Evolutionary conservation across 2,329 filamentous ascomycete genomes (phyloP).

Genomic region (Colletotrichum tanaceti): DNA sequence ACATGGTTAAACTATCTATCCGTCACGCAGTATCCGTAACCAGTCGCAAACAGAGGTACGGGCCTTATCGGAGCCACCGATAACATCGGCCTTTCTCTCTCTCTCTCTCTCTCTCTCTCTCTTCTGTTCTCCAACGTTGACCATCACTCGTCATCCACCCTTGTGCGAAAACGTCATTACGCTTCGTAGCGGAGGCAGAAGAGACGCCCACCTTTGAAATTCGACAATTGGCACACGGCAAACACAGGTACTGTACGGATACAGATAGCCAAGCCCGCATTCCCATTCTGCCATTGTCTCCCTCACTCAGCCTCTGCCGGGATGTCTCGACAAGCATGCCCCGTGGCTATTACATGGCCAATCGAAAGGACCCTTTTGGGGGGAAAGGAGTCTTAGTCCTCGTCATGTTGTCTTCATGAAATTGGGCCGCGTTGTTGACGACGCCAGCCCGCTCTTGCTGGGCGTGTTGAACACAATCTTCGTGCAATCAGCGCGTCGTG

Average conservation of each 20-base stretch:
- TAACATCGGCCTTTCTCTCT: background rate
- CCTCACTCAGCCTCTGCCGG: background rate
- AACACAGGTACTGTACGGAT: constrained; percentile 15
- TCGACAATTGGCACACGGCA: constrained; percentile 25
- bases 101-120: background rate
- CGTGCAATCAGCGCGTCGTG: background rate
- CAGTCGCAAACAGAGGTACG: background rate
- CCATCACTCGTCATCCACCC: background rate
- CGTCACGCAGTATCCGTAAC: too few relatives aligned
- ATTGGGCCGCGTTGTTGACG: background rate
- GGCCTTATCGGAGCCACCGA: background rate
- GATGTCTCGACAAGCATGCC: background rate
- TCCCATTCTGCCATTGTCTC: constrained; percentile 8
- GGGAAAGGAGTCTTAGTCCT: background rate
- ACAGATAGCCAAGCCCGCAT: constrained; percentile 21
- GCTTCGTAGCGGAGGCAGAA: constrained; percentile 20
- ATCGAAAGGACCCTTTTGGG: background rate
- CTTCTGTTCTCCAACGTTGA: too few relatives aligned
- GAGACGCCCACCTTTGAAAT: constrained; percentile 10
- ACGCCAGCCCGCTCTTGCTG: background rate
- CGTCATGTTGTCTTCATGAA: background rate
- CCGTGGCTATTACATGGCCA: background rate
- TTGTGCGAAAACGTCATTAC: constrained; percentile 27
- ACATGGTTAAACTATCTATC: too few relatives aligned
- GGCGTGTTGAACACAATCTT: background rate